A percentile compares a stretch with the other conserved stretches of the same genome.
phyloP scores from a whole-genome alignment of 805 yeast genomes.

The Candida koratica region DNA sequence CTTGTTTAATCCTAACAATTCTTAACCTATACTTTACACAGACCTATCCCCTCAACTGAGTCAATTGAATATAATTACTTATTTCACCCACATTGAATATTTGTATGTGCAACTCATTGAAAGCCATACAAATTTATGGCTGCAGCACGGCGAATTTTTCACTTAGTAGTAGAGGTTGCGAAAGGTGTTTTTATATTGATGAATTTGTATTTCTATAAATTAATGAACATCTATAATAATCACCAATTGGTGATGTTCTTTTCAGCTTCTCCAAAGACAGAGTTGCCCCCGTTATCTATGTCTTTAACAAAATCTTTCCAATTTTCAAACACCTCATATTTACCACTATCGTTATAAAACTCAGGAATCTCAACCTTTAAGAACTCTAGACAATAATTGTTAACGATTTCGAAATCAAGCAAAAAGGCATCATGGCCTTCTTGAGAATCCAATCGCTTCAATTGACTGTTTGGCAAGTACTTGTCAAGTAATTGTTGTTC shows the following conservation, averaged over 20 bases:
- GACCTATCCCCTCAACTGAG: too few relatives aligned
- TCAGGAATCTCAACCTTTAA: slow-evolving; percentile 55
- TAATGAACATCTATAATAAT: too few relatives aligned
- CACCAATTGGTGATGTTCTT: slow-evolving; percentile 90
- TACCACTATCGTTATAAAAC: slow-evolving; percentile 43
- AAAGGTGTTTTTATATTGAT: too few relatives aligned
- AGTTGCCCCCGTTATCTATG: slow-evolving; percentile 46
- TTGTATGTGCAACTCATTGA: too few relatives aligned
- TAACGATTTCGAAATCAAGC: slow-evolving; percentile 80
- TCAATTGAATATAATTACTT: too few relatives aligned
- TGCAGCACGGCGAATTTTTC: too few relatives aligned
- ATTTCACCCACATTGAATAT: too few relatives aligned
- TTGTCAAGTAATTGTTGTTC: slow-evolving; percentile 86
- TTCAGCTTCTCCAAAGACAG: slow-evolving; percentile 91
- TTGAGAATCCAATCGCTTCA: slow-evolving; percentile 78
- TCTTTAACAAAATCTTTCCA: slow-evolving; percentile 37
- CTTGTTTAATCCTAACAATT: too few relatives aligned
- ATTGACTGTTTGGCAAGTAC: slow-evolving; percentile 61
- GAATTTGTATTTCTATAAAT: too few relatives aligned
- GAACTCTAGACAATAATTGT: slow-evolving; percentile 65
- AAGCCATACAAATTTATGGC: too few relatives aligned
- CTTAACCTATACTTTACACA: too few relatives aligned
- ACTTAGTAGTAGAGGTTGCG: too few relatives aligned
- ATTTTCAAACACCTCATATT: slow-evolving; percentile 43
- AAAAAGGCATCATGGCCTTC: slow-evolving; percentile 98